Evolutionary conservation across 768 basidiomycete genomes (phyloP), one percentile per base, ranked within the genome.

Genomic region (Asterophora lycoperdoides): DNA sequence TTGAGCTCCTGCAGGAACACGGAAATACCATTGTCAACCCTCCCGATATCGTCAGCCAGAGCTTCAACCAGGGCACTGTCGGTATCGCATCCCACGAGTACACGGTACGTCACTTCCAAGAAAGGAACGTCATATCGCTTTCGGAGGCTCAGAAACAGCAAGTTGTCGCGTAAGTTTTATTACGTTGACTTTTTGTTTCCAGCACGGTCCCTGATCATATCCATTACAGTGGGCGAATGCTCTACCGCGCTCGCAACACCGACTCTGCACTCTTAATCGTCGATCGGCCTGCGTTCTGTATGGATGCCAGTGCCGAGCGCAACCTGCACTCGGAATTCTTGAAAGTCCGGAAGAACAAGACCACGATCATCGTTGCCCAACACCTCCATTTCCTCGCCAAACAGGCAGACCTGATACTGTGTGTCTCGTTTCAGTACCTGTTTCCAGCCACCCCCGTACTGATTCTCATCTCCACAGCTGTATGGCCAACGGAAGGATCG

Each of bases 121-220:
- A 53, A 28, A 29, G 46, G 20, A 64, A 68, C 56, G 42, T 58
- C 43, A 56, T 67, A 47, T 52, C 64, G 49, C 52, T 74, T 42
- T 67, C 72, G 44, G 73, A 68, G 14, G 78, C 74, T 2, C 76
- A 80, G 57, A 70, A 59, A 38, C 79, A 79, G 58, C 68, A 74
- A 2, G 50, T 80, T 9, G 65, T 74, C 5, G 77, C 74, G 78
- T 78, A 53, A 43, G 77, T 70, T 0, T 14, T 53, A 17, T 50
- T 48, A 29, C 19, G 37, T 13, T 18, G 19, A 23, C 23, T 26
- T 19, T 34, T 37, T 37, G 14, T 33, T 45, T 36, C 13, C 44
- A 36, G 45, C 30, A 44, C 30, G 51, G 26, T 41, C 40, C 28
- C 55, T 10, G 19, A 43, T 30, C 10, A 8, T 23, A 23, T 32